A percentile compares a stretch with the other conserved stretches of the same genome.
Conservation (phyloP, 2,329 filamentous ascomycete genomes). For the Aspergillus sp. region DNA sequence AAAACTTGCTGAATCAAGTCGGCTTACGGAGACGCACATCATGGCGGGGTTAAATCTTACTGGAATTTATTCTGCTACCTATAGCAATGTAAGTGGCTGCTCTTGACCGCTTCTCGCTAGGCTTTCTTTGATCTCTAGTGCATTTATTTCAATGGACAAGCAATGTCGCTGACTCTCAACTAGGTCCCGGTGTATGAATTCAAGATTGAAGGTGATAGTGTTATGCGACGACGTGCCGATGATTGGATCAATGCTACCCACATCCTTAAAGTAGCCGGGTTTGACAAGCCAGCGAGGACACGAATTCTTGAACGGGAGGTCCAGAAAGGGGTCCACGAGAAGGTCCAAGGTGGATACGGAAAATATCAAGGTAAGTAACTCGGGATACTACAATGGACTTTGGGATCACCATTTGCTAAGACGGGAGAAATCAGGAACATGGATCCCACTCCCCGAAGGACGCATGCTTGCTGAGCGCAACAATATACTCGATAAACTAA, state of each 20-base stretch:
- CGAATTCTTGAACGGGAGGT: constrained; percentile 94
- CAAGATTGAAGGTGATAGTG: constrained; percentile 82
- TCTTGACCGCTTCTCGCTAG: constrained; percentile 1
- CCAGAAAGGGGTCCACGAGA: constrained; percentile 93
- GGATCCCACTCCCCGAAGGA: constrained; percentile 84
- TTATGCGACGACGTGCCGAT: constrained; percentile 89
- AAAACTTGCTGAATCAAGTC: constrained; percentile 16
- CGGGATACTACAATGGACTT: not conserved
- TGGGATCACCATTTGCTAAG: constrained; percentile 2
- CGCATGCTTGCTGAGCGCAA: constrained; percentile 81
- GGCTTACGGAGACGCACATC: constrained; percentile 18
- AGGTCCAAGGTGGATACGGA: constrained; percentile 96
- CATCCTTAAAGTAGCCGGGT: constrained; percentile 92
- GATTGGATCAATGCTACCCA: constrained; percentile 99
- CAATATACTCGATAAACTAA: constrained; percentile 75
- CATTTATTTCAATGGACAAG: constrained; percentile 4
- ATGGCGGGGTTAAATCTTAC: constrained; percentile 32
- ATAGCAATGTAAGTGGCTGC: constrained; percentile 53
- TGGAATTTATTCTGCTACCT: constrained; percentile 61
- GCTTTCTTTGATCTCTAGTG: constrained; percentile 1
- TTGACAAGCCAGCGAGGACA: constrained; percentile 93
- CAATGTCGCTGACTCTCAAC: constrained; percentile 7
- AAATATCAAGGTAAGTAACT: constrained; percentile 79
- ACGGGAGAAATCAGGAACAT: constrained; percentile 62
- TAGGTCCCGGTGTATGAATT: constrained; percentile 94